phyloP scores from a whole-genome alignment of 768 basidiomycete species.

The Amanita exitialis region DNA sequence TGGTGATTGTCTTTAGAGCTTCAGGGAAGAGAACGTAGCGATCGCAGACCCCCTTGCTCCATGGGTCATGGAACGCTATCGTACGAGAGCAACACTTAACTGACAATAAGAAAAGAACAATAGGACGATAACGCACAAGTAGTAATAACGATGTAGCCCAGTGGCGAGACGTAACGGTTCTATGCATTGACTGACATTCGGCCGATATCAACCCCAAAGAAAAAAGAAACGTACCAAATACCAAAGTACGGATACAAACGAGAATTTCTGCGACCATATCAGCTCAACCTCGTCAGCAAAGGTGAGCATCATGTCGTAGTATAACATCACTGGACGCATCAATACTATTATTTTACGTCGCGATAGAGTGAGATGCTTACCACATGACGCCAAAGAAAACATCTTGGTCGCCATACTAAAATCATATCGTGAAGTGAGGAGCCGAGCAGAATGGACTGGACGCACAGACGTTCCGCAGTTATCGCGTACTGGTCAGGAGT shows the following conservation, averaged over 20 bases:
- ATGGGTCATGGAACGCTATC: conserved; percentile 23
- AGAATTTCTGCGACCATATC: conserved; percentile 22
- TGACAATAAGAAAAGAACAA: background rate
- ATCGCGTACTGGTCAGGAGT: conserved; percentile 8
- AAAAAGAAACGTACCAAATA: conserved; percentile 15
- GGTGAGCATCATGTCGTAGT: conserved; percentile 26
- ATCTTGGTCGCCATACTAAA: conserved; percentile 24
- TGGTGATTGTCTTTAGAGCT: conserved; percentile 21
- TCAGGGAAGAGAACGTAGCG: conserved; percentile 25
- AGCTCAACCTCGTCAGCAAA: conserved; percentile 24
- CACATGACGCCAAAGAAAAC: conserved; percentile 27
- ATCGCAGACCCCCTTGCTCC: conserved; percentile 22
- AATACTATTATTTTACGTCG: background rate
- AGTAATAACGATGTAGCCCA: conserved; percentile 25
- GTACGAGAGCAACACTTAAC: background rate
- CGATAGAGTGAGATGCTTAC: conserved; percentile 10
- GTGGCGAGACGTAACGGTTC: conserved; percentile 27
- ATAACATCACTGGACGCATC: conserved; percentile 20
- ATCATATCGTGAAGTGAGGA: background rate
- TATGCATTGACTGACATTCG: conserved; percentile 6
- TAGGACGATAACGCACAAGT: conserved; percentile 17
- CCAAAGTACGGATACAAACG: conserved; percentile 20
- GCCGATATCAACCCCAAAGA: background rate
- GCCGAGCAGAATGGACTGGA: background rate
- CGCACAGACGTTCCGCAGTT: conserved; percentile 12